Evolutionary conservation across 768 basidiomycete species (phyloP).

Genomic region (Tulasnella sp.): DNA sequence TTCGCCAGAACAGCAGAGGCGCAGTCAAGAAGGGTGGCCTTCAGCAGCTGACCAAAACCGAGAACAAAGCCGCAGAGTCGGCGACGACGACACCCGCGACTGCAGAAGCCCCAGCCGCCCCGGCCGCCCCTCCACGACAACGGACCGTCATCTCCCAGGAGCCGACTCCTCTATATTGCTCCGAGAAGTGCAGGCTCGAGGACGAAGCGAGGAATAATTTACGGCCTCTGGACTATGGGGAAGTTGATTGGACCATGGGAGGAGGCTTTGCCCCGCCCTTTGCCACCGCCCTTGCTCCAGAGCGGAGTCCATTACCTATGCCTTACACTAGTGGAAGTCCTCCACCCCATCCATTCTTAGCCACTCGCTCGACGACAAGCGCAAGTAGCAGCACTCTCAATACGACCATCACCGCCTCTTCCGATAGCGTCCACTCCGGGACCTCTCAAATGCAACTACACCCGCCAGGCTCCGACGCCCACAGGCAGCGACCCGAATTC

Average conservation of each 20-base stretch:
- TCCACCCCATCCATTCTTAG: not conserved
- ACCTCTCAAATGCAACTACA: not conserved
- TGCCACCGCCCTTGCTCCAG: not conserved
- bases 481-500: not conserved
- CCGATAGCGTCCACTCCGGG: slow-evolving; percentile 10
- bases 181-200: slow-evolving; percentile 63
- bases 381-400: not conserved
- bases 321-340: not conserved
- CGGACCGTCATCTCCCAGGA: slow-evolving; percentile 74
- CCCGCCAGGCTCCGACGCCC: not conserved
- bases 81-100: not conserved
- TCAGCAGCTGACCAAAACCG: not conserved
- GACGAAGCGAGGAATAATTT: slow-evolving; percentile 40
- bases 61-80: not conserved
- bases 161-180: slow-evolving; percentile 81
- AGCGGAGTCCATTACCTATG: not conserved
- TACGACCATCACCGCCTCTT: slow-evolving; percentile 18
- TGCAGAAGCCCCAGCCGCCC: not conserved
- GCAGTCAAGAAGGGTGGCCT: not conserved
- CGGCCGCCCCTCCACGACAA: slow-evolving; percentile 37
- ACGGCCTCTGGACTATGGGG: not conserved
- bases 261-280: not conserved
- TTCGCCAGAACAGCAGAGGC: slow-evolving; percentile 12
- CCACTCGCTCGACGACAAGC: slow-evolving; percentile 8
- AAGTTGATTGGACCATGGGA: not conserved